Evolutionary conservation across 345 rosid species (phyloP), one percentile per base, ranked within the genome.

Genomic region (Brassica cretica): DNA sequence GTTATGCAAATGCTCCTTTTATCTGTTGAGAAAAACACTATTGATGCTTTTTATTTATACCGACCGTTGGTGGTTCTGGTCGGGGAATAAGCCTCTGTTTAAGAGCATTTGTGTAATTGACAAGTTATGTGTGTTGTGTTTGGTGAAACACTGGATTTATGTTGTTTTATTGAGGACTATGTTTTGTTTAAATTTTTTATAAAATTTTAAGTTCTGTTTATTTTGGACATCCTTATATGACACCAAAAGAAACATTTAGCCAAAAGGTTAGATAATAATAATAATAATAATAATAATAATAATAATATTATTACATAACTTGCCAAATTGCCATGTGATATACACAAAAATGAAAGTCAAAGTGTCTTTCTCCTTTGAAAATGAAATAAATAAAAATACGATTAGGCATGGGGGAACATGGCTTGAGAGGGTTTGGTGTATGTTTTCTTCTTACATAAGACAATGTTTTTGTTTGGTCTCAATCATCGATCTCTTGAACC

Each of bases 401-500:
- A 74, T 55, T 69, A 63, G 61, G 78, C 46, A 79, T 61, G 70
- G 21, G 65, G 65, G 77, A 30, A 39, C 51, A 2, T 67, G 71
- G 68, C 0, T 30, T 32, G 39, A 29, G 65, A 69, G 25, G 8
- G 19, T 49, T 35, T 70, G 32, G 51, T 41, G 56, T 75, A 60
- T 21, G 33, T 71, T 33, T 55, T 66, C 63, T 73, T 70, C 77
- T 64, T 64, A 44, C 64, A 80, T 56, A n/a, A 2, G 46, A 70
- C 6, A 19, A 53, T 56, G 53, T 53, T 25, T 19, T 30, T 8
- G 25, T 62, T 5, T 58, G 5, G 39, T 76, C 82, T 87, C 82
- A 87, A 82, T 91, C 98, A 9, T 91, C 97, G 21, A 95, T 85
- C 59, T 90, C 97, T 76, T 95, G 95, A 73, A 92, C 97, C 98